Base-by-base conservation (phyloP, 306 rosid genomes). In the Malus sieversii region DNA sequence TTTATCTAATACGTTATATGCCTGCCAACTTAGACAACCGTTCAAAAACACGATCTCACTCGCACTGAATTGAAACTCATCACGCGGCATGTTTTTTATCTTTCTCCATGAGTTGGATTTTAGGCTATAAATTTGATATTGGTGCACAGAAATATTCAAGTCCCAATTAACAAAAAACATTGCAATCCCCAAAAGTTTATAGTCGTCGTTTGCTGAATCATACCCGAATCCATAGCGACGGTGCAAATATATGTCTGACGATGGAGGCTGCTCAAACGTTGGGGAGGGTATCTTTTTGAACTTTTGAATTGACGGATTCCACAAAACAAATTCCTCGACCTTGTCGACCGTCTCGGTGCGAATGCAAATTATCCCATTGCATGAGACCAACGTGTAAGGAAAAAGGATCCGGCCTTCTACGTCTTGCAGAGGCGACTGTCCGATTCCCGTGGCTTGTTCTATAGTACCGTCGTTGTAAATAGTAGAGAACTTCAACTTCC, bases 31-130 rank as follows among this genome's bases (percentile, higher is more conserved):
- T 40, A 40, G 44, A 40, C 3, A 3, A 40, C 44, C 44, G 44
- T 40, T 40, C 44, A 3, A 40, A 40, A 40, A 40, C 44, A 8
- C 3, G 44, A 40, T 40, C 11, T 8, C 3, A 40, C 10, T 8
- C 0, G 8, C 0, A 40, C 0, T 0, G 10, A 1, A 1, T 1
- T 7, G 10, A 1, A 38, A 38, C 42, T 33, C 42, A 8, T 40
- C 44, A 2, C 10, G 2, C 2, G 44, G 44, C 55, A 48, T 55
- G 60, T 55, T 7, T 55, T 20, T 22, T 2, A 20, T 55, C n/a
- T 2, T 55, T 55, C 19, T 55, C 60, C 60, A 55, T 16, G 60
- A 55, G 60, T 55, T 55, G 60, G 60, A 55, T 55, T 20, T 55
- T 5, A 55, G 10, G 10, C 60, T 55, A 16, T 55, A 55, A 18